These are phyloP conservation scores for Sonneratia caseolaris DNA, from an alignment of 345 rosid species.

Conservation along the genomic window DNA sequence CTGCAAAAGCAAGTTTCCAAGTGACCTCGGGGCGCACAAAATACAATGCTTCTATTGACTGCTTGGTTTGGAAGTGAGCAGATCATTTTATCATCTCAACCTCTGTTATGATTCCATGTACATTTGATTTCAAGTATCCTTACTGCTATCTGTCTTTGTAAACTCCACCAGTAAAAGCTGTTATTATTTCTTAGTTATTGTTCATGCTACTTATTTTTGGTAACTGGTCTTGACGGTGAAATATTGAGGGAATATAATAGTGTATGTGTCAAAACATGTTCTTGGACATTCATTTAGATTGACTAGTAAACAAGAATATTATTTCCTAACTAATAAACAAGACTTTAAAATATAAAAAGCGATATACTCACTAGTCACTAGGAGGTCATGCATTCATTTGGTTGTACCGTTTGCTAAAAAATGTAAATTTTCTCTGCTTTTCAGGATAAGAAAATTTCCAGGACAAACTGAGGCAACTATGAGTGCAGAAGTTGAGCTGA, in stretches of 20 bases:
- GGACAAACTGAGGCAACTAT: constrained; percentile 95
- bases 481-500: constrained; percentile 96
- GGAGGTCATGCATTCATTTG: background rate
- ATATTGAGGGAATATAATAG: background rate
- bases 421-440: background rate
- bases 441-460: constrained; percentile 92
- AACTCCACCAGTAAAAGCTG: background rate
- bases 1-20: constrained; percentile 95
- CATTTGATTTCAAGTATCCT: background rate
- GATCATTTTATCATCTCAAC: background rate
- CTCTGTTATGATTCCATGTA: background rate
- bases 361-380: background rate
- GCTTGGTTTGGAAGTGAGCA: constrained; percentile 99
- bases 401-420: background rate
- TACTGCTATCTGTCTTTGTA: background rate
- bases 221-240: background rate
- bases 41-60: constrained; percentile 88
- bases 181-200: background rate
- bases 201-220: background rate
- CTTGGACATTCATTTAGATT: background rate
- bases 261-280: background rate
- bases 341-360: background rate
- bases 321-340: background rate
- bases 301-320: too few species aligned
- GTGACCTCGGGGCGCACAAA: constrained; percentile 94